Conservation (phyloP, 768 basidiomycete species). For the Rhodotorula kratochvilovae region DNA sequence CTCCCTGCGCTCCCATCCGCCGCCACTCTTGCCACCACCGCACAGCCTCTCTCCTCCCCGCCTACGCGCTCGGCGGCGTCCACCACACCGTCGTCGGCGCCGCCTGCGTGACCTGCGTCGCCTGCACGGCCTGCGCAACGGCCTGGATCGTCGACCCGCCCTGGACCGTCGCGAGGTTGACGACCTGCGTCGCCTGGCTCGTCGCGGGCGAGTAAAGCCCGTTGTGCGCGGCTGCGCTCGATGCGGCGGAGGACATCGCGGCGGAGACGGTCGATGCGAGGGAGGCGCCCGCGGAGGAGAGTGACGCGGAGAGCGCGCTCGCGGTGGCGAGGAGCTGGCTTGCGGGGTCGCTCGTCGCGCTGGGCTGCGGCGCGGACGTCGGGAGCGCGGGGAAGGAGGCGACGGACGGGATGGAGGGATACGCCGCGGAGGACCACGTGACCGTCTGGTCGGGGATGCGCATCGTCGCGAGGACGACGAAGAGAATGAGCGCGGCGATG, state of each 20-base stretch:
- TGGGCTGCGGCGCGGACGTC: not conserved
- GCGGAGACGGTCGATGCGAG: not conserved
- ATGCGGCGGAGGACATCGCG: not conserved
- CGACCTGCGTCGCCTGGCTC: too few species aligned
- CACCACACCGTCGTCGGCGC: slow-evolving; percentile 1
- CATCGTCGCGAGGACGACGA: slow-evolving; percentile 31
- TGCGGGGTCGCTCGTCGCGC: not conserved
- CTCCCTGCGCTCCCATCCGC: too few species aligned
- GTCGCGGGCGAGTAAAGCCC: too few species aligned
- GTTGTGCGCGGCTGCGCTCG: too few species aligned
- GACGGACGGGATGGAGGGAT: not conserved
- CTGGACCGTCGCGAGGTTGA: too few species aligned
- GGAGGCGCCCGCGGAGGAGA: not conserved
- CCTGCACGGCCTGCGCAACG: too few species aligned
- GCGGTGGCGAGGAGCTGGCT: not conserved
- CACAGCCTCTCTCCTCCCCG: too few species aligned
- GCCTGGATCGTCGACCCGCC: too few species aligned
- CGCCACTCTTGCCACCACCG: too few species aligned
- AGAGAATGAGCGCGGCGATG: slow-evolving; percentile 33
- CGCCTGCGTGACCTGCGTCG: not conserved
- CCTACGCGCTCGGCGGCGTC: not conserved
- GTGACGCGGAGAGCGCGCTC: not conserved
- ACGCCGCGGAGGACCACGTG: not conserved
- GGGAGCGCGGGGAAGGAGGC: not conserved
- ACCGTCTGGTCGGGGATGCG: not conserved